Conservation (phyloP, 208 protist genomes). For the Trypanosoma avium region DNA sequence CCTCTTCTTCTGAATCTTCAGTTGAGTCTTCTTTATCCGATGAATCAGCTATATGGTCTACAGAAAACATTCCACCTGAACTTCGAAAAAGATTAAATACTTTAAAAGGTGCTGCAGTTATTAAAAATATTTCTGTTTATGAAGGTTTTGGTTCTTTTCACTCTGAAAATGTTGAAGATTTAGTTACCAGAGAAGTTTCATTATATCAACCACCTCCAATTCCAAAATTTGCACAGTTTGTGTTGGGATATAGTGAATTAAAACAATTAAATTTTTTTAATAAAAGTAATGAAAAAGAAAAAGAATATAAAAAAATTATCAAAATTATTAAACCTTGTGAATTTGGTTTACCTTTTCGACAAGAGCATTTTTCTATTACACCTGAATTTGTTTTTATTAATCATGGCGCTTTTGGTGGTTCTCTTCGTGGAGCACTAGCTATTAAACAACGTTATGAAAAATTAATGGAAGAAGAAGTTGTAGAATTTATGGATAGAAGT, state of each 20-base stretch:
- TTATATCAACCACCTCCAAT: conserved; percentile 56
- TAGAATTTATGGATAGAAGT: conserved; percentile 85
- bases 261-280: conserved; percentile 8
- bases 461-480: conserved; percentile 77
- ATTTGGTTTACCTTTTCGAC: conserved; percentile 54
- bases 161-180: conserved; percentile 88
- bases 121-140: conserved; percentile 46
- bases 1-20: too few species aligned
- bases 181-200: conserved; percentile 43
- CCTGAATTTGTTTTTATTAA: conserved; percentile 86
- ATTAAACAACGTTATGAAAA: conserved; percentile 80
- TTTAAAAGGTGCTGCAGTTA: conserved; percentile 25
- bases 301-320: conserved; percentile 20
- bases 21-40: background rate
- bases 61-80: background rate
- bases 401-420: conserved; percentile 92
- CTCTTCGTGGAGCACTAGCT: conserved; percentile 54
- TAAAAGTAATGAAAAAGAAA: conserved; percentile 16
- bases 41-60: background rate
- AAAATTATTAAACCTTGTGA: background rate
- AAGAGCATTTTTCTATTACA: conserved; percentile 71
- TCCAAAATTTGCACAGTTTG: conserved; percentile 42
- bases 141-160: conserved; percentile 93
- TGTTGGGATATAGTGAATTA: conserved; percentile 46
- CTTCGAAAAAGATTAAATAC: conserved; percentile 31